These are phyloP conservation scores for Epichloe gansuensis DNA, from an alignment of 2,329 filamentous ascomycete species.

Conservation along the genomic window DNA sequence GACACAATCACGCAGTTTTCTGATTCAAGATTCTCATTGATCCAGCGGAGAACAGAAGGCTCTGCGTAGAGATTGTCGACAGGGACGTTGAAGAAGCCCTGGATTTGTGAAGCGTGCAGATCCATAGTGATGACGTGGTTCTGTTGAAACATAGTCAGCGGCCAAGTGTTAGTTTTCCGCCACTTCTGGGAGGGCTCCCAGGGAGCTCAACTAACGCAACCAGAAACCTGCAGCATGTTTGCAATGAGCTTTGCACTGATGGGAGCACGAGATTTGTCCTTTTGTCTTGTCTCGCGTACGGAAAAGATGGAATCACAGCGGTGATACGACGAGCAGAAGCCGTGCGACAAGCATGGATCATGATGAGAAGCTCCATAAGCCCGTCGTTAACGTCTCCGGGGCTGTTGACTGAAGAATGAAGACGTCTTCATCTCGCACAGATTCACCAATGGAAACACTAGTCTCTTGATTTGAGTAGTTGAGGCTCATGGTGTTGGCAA, in stretches of 20 bases:
- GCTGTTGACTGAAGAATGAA: constrained; percentile 94
- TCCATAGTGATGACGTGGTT: constrained; percentile 81
- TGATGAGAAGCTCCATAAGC: constrained; percentile 95
- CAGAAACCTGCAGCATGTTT: constrained; percentile 93
- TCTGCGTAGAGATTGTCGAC: constrained; percentile 81
- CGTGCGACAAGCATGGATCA: constrained; percentile 81
- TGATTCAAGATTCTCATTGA: constrained; percentile 70
- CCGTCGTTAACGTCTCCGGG: constrained; percentile 94
- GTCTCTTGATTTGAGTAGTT: constrained; percentile 84
- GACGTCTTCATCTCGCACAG: constrained; percentile 93
- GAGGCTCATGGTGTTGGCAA: constrained; percentile 67
- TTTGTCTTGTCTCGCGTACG: constrained; percentile 97
- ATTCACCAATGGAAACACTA: constrained; percentile 89
- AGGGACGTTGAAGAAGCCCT: constrained; percentile 84
- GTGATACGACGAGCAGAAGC: constrained; percentile 75
- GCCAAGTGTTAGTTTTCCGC: background rate
- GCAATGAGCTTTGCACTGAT: constrained; percentile 94
- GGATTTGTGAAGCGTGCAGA: constrained; percentile 83
- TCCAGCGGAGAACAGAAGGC: constrained; percentile 84
- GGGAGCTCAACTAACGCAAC: constrained; percentile 40
- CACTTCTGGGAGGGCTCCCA: background rate
- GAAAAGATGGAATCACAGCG: constrained; percentile 90
- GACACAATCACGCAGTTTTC: constrained; percentile 87
- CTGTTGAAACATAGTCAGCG: constrained; percentile 10
- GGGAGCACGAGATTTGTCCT: constrained; percentile 84